Evolutionary conservation across 371 early-diverging fungal genomes (phyloP), one percentile per base, ranked within the genome.

Genomic region (Gilbertella persicaria): DNA sequence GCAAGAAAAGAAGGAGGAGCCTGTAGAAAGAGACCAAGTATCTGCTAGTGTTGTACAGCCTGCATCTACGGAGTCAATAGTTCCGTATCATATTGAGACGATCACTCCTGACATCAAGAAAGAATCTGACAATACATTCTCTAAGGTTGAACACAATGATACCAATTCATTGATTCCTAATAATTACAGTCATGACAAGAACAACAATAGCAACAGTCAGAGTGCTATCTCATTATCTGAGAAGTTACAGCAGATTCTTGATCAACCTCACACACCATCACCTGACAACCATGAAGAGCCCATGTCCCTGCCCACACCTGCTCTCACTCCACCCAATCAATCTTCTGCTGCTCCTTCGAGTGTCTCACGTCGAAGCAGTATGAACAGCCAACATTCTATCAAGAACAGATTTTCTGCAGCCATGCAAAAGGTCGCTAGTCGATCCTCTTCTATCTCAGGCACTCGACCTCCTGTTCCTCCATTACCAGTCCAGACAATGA

Each of bases 261-360:
- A 48, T 48, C 36, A 21, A n/a, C 36, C 48, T 36, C 37, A 35
- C 7, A 45, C 45, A 30, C 45, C 45, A 1, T 45, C 45, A 19
- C 28, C 24, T 19, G 45, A 45, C 20, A 14, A 20, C 35, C 7
- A 46, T 45, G 5, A 19, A 5, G 33, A 33, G 30, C 30, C 20
- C 13, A 30, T 26, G 6, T 24, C 48, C 37, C 26, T 39, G 39
- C 19, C 5, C 5, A 39, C 40, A 28, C 50, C 50, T 50, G 50
- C 50, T 9, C 39, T 50, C 12, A 50, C 50, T 16, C 49, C 49
- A 49, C 50, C 50, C 8, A 37, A 50, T 29, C 28, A 21, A 28
- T 50, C 50, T 28, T 50, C 50, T 17, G 49, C 49, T 25, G 40
- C 50, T 38, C 26, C 25, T 9, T 50, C 50, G 5, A 50, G 38